Conservation (phyloP, 768 basidiomycete genomes). For the Agaricus sinodeliciosus region DNA sequence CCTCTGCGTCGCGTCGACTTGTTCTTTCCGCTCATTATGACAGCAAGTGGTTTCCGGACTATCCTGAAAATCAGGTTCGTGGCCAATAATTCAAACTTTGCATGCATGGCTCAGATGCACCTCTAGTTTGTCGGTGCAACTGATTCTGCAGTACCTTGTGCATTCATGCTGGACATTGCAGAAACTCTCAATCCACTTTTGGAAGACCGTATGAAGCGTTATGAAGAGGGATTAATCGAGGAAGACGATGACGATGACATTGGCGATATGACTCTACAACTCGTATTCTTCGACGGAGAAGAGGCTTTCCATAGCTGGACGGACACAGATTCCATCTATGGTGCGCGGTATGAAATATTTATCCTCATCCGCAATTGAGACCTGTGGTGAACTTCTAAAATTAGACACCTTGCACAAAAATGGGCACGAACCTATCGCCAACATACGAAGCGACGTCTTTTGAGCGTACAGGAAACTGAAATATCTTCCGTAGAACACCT, state of each 20-base stretch:
- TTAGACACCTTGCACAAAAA: constrained; percentile 80
- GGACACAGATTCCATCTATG: constrained; percentile 85
- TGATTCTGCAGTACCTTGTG: constrained; percentile 93
- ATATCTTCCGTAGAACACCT: constrained; percentile 83
- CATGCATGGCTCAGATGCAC: constrained; percentile 8
- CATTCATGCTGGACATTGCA: constrained; percentile 89
- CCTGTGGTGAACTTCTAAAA: not conserved
- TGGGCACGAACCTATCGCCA: constrained; percentile 71
- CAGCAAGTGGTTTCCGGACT: constrained; percentile 76
- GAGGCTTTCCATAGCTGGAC: constrained; percentile 94
- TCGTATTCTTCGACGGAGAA: constrained; percentile 97
- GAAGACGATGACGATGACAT: constrained; percentile 51
- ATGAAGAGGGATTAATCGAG: constrained; percentile 51
- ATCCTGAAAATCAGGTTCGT: constrained; percentile 67
- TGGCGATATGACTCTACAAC: constrained; percentile 79
- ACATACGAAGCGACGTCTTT: constrained; percentile 51
- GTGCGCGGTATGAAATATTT: constrained; percentile 59
- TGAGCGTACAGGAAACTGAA: constrained; percentile 50
- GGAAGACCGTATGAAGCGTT: constrained; percentile 45
- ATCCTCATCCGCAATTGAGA: not conserved
- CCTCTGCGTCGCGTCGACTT: constrained; percentile 71
- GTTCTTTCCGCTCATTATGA: constrained; percentile 92
- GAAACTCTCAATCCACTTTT: constrained; percentile 74
- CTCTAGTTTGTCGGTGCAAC: constrained; percentile 92
- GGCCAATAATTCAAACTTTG: not conserved